A percentile compares a stretch with the other conserved stretches of the same genome.
Conservation (phyloP, 1,284 basidiomycete genomes). For the Pyrrhoderma noxium region DNA sequence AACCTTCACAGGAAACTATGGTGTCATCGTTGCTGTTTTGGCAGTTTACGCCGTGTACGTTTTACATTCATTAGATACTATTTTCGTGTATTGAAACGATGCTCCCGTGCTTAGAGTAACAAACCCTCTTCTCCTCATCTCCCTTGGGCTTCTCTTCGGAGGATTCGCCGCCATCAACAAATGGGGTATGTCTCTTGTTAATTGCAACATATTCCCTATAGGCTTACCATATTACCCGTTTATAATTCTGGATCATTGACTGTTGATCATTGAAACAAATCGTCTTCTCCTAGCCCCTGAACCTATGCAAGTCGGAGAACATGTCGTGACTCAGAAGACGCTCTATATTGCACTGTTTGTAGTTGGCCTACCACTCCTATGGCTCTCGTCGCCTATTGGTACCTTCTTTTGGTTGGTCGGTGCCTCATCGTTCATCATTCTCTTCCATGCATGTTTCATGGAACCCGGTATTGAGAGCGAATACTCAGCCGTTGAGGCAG, state of each 20-base stretch:
- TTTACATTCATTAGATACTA: neutral
- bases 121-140: conserved; percentile 75
- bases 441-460: conserved; percentile 75
- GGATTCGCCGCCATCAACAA: conserved; percentile 88
- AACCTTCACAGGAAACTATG: conserved; percentile 67
- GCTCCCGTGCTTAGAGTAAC: conserved; percentile 46
- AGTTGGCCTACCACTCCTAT: conserved; percentile 68
- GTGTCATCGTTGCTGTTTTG: conserved; percentile 72
- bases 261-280: too few relatives aligned
- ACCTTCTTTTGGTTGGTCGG: conserved; percentile 79
- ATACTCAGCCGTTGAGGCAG: conserved; percentile 66
- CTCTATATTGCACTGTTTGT: conserved; percentile 78
- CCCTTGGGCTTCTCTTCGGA: conserved; percentile 84
- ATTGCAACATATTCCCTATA: conserved; percentile 5
- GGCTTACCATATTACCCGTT: conserved; percentile 7
- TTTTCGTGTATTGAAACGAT: neutral
- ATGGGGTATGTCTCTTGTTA: conserved; percentile 59
- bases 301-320: conserved; percentile 70
- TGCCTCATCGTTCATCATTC: conserved; percentile 65
- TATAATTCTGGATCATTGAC: too few relatives aligned
- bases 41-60: conserved; percentile 87
- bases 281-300: conserved; percentile 49
- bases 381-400: conserved; percentile 57
- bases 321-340: conserved; percentile 74
- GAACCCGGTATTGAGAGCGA: conserved; percentile 90